Percentiles rank a stretch among this genome's conserved stretches.
Evolutionary conservation across 2,329 filamentous ascomycete genomes (phyloP).

Genomic region (Pseudocercospora musae): DNA sequence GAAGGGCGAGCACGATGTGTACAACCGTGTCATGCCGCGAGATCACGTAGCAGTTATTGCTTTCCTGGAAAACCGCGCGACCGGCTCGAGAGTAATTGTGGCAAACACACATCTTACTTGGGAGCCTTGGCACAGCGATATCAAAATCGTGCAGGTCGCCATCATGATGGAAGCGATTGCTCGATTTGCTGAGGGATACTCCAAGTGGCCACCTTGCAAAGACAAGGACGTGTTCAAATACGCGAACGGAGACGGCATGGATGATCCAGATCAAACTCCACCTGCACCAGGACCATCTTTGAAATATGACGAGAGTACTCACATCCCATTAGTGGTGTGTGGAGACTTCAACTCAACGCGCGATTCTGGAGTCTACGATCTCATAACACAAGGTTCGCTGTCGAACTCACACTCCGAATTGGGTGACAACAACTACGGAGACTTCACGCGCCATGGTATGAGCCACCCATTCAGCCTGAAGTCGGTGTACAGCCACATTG

Average conservation of each 20-base stretch:
- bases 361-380: conserved; percentile 85
- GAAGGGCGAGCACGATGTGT: conserved; percentile 95
- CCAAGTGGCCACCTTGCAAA: conserved; percentile 72
- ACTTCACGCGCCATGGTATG: conserved; percentile 88
- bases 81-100: conserved; percentile 86
- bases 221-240: conserved; percentile 63
- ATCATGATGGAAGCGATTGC: conserved; percentile 91
- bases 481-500: conserved; percentile 80
- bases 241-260: conserved; percentile 47
- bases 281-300: conserved; percentile 70
- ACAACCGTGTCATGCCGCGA: conserved; percentile 97
- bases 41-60: conserved; percentile 92
- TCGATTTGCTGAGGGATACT: conserved; percentile 80
- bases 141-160: conserved; percentile 94
- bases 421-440: conserved; percentile 78
- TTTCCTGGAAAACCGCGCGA: conserved; percentile 87
- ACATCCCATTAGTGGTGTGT: conserved; percentile 87
- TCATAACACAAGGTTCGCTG: conserved; percentile 77
- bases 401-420: conserved; percentile 77
- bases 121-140: conserved; percentile 86
- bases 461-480: conserved; percentile 91
- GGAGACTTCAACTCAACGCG: conserved; percentile 93
- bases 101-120: conserved; percentile 94
- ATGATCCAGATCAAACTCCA: conserved; percentile 44
- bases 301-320: conserved; percentile 79